Evolutionary conservation across 306 rosid genomes (phyloP), one percentile per base, ranked within the genome.

Genomic region (Glycyrrhiza uralensis): DNA sequence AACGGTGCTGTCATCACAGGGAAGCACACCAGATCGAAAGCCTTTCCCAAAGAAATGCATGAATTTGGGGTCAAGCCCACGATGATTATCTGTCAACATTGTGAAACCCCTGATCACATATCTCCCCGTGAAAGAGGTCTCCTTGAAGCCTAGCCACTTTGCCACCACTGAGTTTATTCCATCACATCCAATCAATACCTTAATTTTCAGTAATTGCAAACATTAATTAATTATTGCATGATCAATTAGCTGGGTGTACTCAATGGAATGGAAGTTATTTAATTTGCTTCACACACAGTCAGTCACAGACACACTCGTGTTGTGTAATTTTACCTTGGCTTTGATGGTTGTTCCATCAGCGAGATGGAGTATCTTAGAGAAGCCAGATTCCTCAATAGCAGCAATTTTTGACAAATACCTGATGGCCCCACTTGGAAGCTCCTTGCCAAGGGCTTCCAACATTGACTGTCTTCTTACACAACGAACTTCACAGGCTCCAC

Each of bases 151-250:
- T 1, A 91, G 54, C 89, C 96, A 87, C 72, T 75, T 88, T 39
- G 87, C 88, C 36, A 87, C 97, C 68, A 66, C 23, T 0, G 97
- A 89, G 80, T 91, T 89, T 44, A 91, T 85, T 77, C 97, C 91
- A 70, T 91, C 97, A 75, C 88, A 89, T 8, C 91, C 96, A 62
- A 91, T 75, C 72, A 88, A 47, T 8, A 87, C 92, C 97, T 88
- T 30, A n/a, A n/a, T n/a, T n/a, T n/a, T n/a, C n/a, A 64, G 29
- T 50, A 56, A 35, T 73, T 59, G 11, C 44, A 50, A 14, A 41
- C 2, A 30, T 4, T 5, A 0, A 13, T 49, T 1, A 18, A n/a
- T n/a, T n/a, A n/a, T n/a, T n/a, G n/a, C n/a, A n/a, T n/a, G n/a
- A n/a, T n/a, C n/a, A n/a, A n/a, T n/a, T n/a, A n/a, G n/a, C n/a